Base-by-base conservation (phyloP, 805 yeast species). In the Wickerhamomyces bovis region DNA sequence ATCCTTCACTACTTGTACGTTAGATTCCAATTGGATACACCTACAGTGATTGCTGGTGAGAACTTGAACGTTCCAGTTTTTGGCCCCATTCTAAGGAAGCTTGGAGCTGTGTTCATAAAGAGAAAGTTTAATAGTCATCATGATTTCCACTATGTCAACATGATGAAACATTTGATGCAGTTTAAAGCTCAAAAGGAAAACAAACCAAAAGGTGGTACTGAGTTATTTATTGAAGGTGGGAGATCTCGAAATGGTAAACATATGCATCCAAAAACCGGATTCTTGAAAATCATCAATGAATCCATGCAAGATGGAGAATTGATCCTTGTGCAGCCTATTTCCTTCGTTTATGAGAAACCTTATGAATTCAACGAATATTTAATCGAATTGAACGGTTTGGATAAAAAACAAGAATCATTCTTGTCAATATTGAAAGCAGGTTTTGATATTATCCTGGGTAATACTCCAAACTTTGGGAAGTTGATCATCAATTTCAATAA, bases 181-280 rank as follows among this genome's bases (percentile, higher is more conserved):
- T 44, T 44, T 23, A 39, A 33, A 13, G 6, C 22, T 10, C 21
- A 38, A 36, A 51, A 51, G 16, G 30, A 44, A 10, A 22, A 41
- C 6, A 38, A 46, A 38, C 9, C 45, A 39, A 20, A 52, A 44
- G 18, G 47, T 40, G 18, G 47, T 43, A 45, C 55, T 7, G 60
- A 56, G 30, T 38, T 56, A 19, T 56, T 56, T 39, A 52, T 56
- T 19, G 60, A 56, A 33, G 60, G 60, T 13, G 53, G 57, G 3
- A 44, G 60, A 20, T 56, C 60, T 4, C 48, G 60, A 45, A 56
- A 56, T 42, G 60, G 60, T 28, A 56, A 56, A 39, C 41, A 52
- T 15, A 51, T 54, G 56, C 48, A 53, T 22, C 52, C 58, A 9
- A 56, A 54, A 39, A 50, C 53, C 6, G 60, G 60, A 6, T 54